Evolutionary conservation across 176 grass and related monocot species (phyloP).

Genomic region (Oryza glaberrima): DNA sequence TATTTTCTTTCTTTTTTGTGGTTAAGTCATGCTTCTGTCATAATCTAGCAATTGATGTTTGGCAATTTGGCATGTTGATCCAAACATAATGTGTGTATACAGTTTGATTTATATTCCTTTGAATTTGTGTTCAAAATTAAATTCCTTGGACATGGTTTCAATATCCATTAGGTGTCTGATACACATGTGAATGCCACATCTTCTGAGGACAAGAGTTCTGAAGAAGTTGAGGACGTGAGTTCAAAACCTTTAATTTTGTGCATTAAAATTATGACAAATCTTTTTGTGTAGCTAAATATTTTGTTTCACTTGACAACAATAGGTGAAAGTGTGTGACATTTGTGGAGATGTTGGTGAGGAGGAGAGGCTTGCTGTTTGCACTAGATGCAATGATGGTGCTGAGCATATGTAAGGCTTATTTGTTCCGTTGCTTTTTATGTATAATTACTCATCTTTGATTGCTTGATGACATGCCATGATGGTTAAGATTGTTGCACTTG

Average conservation of each 20-base stretch:
- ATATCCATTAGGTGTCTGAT: conserved; percentile 34
- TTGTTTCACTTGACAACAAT: conserved; percentile 33
- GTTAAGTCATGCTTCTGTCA: not conserved
- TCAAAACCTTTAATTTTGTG: conserved; percentile 29
- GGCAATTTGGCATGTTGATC: conserved; percentile 12
- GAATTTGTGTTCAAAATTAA: conserved; percentile 13
- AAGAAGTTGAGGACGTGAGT: conserved; percentile 85
- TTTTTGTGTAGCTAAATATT: conserved; percentile 20
- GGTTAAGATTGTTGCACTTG: conserved; percentile 7
- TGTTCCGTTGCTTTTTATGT: conserved; percentile 10
- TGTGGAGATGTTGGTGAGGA: conserved; percentile 94
- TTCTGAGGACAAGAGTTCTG: conserved; percentile 44
- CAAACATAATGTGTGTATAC: not conserved
- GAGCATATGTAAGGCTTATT: conserved; percentile 82
- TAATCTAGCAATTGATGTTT: conserved; percentile 26
- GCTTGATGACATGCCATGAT: not conserved
- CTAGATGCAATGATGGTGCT: conserved; percentile 90
- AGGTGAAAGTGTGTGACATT: conserved; percentile 98
- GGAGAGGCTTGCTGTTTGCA: conserved; percentile 83
- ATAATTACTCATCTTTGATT: not conserved
- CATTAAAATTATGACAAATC: conserved; percentile 1
- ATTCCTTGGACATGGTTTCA: conserved; percentile 21
- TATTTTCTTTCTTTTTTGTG: conserved; percentile 8
- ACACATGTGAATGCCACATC: conserved; percentile 27
- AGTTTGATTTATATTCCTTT: not conserved